These are phyloP conservation scores for Trypanosoma brucei DNA, from an alignment of 208 protist species.

Conservation along the genomic window DNA sequence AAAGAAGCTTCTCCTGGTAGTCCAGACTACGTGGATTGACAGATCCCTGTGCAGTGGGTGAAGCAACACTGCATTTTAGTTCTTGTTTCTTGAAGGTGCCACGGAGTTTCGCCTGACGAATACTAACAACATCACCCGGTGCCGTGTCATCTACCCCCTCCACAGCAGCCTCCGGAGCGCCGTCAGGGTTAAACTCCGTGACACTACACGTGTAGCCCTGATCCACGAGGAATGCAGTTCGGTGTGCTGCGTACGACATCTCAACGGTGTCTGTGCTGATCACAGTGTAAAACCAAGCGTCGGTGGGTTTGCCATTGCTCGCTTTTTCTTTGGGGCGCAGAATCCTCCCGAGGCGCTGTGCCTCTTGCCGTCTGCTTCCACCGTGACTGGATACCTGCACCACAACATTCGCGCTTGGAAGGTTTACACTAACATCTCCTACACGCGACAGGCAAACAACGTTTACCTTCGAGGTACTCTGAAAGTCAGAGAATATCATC, in stretches of 20 bases:
- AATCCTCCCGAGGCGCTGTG: slow-evolving; percentile 96
- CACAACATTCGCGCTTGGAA: slow-evolving; percentile 99
- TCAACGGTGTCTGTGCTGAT: slow-evolving; percentile 97
- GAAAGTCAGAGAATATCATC: slow-evolving; percentile 93
- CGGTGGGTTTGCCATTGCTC: slow-evolving; percentile 77
- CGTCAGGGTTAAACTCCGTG: slow-evolving; percentile 55
- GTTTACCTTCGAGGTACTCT: slow-evolving; percentile 84
- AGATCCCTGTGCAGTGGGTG: background rate
- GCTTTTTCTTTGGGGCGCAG: slow-evolving; percentile 83
- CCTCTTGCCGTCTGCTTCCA: slow-evolving; percentile 94
- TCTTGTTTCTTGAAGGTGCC: slow-evolving; percentile 53
- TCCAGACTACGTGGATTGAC: slow-evolving; percentile 23
- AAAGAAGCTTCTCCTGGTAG: slow-evolving; percentile 73
- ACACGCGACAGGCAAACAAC: slow-evolving; percentile 97
- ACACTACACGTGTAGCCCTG: slow-evolving; percentile 87
- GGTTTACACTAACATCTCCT: slow-evolving; percentile 97
- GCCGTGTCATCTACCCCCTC: background rate
- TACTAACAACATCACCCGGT: slow-evolving; percentile 62
- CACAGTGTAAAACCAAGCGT: slow-evolving; percentile 99
- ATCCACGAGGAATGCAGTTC: slow-evolving; percentile 98
- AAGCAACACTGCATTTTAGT: slow-evolving; percentile 23
- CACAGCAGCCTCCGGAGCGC: slow-evolving; percentile 6
- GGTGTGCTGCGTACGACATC: slow-evolving; percentile 95
- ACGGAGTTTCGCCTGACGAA: slow-evolving; percentile 70
- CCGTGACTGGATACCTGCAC: slow-evolving; percentile 98